phyloP scores from a whole-genome alignment of 805 yeast species.

The Candida schatavii region DNA sequence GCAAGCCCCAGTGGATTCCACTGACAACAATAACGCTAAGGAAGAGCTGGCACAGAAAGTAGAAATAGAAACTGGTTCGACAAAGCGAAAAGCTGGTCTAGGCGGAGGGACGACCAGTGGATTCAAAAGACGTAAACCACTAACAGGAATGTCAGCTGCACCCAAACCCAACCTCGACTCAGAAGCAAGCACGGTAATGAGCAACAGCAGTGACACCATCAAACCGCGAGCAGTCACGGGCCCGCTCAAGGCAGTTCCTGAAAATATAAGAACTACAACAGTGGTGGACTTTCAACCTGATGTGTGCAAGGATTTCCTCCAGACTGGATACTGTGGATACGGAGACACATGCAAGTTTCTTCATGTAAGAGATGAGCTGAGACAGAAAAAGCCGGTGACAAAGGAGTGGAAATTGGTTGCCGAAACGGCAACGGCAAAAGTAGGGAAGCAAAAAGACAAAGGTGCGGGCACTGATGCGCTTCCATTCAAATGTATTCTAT shows the following conservation, averaged over 20 bases:
- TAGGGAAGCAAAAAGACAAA: not conserved
- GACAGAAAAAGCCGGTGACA: slow-evolving; percentile 60
- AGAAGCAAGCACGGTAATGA: no score
- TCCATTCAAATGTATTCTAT: slow-evolving; percentile 63
- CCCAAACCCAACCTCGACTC: not conserved
- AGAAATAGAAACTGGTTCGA: not conserved
- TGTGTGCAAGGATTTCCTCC: slow-evolving; percentile 86
- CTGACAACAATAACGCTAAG: no score
- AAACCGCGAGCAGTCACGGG: slow-evolving; percentile 6
- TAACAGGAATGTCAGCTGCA: slow-evolving; percentile 8
- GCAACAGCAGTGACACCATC: not conserved
- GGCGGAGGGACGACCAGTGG: slow-evolving; percentile 2
- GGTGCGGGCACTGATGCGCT: slow-evolving; percentile 16
- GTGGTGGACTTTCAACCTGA: slow-evolving; percentile 88
- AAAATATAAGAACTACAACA: slow-evolving; percentile 58
- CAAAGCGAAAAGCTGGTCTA: not conserved
- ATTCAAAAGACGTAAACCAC: slow-evolving; percentile 8
- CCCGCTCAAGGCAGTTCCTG: slow-evolving; percentile 28
- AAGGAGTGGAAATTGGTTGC: slow-evolving; percentile 65
- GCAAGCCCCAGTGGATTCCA: not conserved
- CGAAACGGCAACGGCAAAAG: slow-evolving; percentile 2
- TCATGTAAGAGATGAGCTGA: slow-evolving; percentile 85
- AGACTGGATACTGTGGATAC: slow-evolving; percentile 93
- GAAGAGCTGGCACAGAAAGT: no score
- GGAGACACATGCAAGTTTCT: slow-evolving; percentile 96